Conservation (phyloP, 768 basidiomycete genomes). For the Rhizopogon vesiculosus region DNA sequence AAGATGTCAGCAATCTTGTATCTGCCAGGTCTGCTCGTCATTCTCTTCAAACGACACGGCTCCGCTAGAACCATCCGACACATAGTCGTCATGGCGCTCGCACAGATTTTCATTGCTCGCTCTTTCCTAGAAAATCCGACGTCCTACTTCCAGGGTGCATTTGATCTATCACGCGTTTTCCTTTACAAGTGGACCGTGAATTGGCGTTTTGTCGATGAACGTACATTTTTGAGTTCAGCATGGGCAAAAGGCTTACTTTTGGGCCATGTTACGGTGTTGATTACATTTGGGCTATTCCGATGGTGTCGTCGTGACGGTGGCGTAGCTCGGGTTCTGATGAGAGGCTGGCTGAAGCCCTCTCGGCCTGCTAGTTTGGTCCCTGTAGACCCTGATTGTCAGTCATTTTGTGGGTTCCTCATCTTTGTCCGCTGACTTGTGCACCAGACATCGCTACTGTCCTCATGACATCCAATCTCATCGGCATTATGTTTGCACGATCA, state of each 20-base stretch:
- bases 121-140: conserved; percentile 65
- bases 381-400: conserved; percentile 64
- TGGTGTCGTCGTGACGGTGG: conserved; percentile 83
- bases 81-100: conserved; percentile 29
- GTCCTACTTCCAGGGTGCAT: conserved; percentile 73
- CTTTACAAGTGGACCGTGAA: conserved; percentile 98
- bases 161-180: conserved; percentile 85
- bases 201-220: conserved; percentile 84
- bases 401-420: background rate
- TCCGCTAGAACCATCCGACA: conserved; percentile 47
- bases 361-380: conserved; percentile 41
- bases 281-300: conserved; percentile 60
- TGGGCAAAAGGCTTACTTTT: conserved; percentile 63
- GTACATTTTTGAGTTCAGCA: conserved; percentile 60
- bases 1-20: conserved; percentile 95
- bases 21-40: conserved; percentile 80
- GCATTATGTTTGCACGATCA: conserved; percentile 88
- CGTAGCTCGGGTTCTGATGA: conserved; percentile 45
- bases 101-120: conserved; percentile 58
- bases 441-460: conserved; percentile 76
- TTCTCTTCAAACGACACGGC: conserved; percentile 74
- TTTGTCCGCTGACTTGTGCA: conserved; percentile 10
- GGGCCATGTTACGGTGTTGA: conserved; percentile 57
- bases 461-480: conserved; percentile 89
- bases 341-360: conserved; percentile 48